Conservation (phyloP, 2,329 filamentous ascomycete genomes). For the Geosmithia flava region DNA sequence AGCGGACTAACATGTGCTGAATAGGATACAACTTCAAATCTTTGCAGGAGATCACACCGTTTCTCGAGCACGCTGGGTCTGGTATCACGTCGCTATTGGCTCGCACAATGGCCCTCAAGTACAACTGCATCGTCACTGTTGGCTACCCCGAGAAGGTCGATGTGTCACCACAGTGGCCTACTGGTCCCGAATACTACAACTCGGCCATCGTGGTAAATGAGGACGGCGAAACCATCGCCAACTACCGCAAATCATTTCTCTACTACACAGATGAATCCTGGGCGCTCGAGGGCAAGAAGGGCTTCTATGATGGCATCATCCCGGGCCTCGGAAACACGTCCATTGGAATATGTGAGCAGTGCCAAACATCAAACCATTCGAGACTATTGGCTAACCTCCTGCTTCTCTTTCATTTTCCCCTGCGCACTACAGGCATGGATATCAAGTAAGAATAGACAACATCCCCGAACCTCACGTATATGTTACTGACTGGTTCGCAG, state of each 20-base stretch:
- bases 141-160: constrained; percentile 66
- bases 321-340: constrained; percentile 36
- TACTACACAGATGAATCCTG: constrained; percentile 50
- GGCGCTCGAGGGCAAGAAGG: constrained; percentile 39
- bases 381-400: no score
- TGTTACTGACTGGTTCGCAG: no score
- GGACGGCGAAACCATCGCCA: constrained; percentile 46
- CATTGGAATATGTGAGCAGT: constrained; percentile 42
- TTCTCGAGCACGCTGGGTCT: constrained; percentile 51
- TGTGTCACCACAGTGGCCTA: constrained; percentile 32
- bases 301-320: constrained; percentile 34
- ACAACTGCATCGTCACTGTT: constrained; percentile 54
- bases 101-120: constrained; percentile 48
- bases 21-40: constrained; percentile 68
- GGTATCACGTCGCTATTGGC: constrained; percentile 66
- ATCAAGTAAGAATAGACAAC: no score
- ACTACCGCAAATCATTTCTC: constrained; percentile 49
- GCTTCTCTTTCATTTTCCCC: no score
- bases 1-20: constrained; percentile 1
- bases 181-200: constrained; percentile 42
- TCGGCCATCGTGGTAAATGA: constrained; percentile 38
- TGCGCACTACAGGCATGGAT: constrained; percentile 38
- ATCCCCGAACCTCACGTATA: no score
- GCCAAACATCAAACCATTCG: not conserved
- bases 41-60: constrained; percentile 53